phyloP scores from a whole-genome alignment of 2,329 filamentous ascomycete genomes.

The Ophiostoma tasmaniense region DNA sequence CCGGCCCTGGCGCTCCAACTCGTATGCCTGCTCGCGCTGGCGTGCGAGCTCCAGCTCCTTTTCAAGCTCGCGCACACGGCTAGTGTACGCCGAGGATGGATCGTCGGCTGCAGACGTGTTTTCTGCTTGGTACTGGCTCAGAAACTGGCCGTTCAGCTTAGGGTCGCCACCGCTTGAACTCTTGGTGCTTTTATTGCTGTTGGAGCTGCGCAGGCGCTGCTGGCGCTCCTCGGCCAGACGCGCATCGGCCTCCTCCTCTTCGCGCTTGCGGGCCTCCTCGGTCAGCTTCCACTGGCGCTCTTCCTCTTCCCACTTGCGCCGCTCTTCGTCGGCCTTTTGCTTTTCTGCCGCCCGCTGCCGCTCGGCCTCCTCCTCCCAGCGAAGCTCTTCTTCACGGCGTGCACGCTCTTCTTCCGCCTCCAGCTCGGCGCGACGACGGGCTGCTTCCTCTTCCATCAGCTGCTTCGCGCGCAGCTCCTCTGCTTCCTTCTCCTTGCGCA shows the following conservation, averaged over 20 bases:
- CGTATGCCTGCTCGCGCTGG: constrained; percentile 54
- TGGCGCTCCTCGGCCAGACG: constrained; percentile 58
- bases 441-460: constrained; percentile 39
- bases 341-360: constrained; percentile 52
- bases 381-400: constrained; percentile 53
- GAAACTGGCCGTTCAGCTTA: constrained; percentile 69
- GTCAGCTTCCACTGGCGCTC: constrained; percentile 62
- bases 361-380: constrained; percentile 58
- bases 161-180: constrained; percentile 39
- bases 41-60: constrained; percentile 55
- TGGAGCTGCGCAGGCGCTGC: constrained; percentile 44
- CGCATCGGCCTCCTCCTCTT: constrained; percentile 65
- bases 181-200: constrained; percentile 36
- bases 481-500: constrained; percentile 45
- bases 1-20: constrained; percentile 48
- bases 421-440: constrained; percentile 36
- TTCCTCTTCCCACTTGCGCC: constrained; percentile 59
- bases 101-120: constrained; percentile 33
- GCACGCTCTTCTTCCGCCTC: constrained; percentile 55
- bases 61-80: constrained; percentile 73
- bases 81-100: constrained; percentile 43
- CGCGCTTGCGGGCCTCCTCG: constrained; percentile 54
- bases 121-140: constrained; percentile 78
- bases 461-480: constrained; percentile 55
- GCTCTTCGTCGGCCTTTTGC: constrained; percentile 47